Base-by-base conservation (phyloP, 2,329 filamentous ascomycete species). In the Fusarium falciforme region DNA sequence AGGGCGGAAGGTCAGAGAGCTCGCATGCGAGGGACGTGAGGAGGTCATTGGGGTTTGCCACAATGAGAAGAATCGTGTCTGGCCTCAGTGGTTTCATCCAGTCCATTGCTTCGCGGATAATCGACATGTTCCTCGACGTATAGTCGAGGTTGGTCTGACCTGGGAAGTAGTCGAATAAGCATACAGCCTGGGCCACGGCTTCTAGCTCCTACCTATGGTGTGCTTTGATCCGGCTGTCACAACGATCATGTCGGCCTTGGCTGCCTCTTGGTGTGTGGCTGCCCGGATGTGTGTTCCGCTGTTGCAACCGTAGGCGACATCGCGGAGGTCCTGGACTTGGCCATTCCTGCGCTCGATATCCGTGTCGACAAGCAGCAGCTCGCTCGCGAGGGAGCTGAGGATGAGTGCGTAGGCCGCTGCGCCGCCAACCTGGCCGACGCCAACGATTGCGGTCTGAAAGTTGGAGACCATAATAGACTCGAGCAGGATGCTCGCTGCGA, bases 31-130 rank as follows among this genome's bases (percentile, higher is more conserved):
- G 83, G 54, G 85, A 84, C 2, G 88, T 89, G 36, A 89, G 80
- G 31, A 89, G 80, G 74, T 90, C 88, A 22, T 89, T 87, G 0
- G 88, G 88, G 75, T 89, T 89, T 3, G 88, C 84, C 5, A 89
- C 87, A 2, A 89, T 78, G 1, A 90, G 79, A 0, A 89, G 76
- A 33, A 90, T 84, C 0, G 87, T 82, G 63, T 87, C 82, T 5
- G 82, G 78, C 29, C 80, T 81, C 64, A 89, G 86, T 0, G 87
- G 87, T 14, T 81, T 82, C 84, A 89, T 88, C 36, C 82, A 81
- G 4, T 82, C 78, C 35, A 89, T 82, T 17, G 87, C 84, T n/a
- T 81, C 84, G 6, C 82, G 81, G 29, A 89, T 76, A 55, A 89
- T 87, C 25, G 82, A 82, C 25, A 87, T 74, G 70, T 89, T 89